A percentile compares a stretch with the other conserved stretches of the same genome.
These are phyloP conservation scores for Globisporangium splendens DNA, from an alignment of 352 stramenopile genomes.

Conservation along the genomic window DNA sequence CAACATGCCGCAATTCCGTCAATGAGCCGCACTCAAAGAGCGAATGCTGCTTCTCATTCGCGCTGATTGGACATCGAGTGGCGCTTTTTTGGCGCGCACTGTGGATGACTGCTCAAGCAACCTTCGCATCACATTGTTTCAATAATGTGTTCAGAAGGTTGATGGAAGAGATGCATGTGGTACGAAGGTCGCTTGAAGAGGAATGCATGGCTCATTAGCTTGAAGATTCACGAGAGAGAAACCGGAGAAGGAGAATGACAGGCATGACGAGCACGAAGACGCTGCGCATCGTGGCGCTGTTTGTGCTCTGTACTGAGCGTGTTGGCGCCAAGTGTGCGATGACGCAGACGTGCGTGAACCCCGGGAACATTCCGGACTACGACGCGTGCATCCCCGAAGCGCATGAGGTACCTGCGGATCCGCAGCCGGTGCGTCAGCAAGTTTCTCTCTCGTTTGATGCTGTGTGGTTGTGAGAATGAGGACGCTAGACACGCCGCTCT, in stretches of 20 bases:
- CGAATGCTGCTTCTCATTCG: background rate
- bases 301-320: background rate
- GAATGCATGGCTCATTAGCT: background rate
- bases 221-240: too few species aligned
- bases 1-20: too few species aligned
- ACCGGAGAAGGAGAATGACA: background rate
- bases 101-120: background rate
- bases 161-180: background rate
- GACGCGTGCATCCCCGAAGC: slow-evolving; percentile 70
- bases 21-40: too few species aligned
- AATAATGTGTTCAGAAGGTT: background rate
- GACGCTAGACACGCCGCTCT: background rate
- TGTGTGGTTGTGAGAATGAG: background rate
- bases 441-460: background rate
- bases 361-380: slow-evolving; percentile 66
- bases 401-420: slow-evolving; percentile 28
- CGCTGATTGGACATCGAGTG: background rate
- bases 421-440: slow-evolving; percentile 26
- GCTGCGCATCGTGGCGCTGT: background rate
- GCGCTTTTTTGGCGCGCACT: background rate
- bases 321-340: slow-evolving; percentile 52
- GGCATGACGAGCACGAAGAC: background rate
- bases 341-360: slow-evolving; percentile 79
- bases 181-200: background rate
- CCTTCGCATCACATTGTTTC: background rate